Evolutionary conservation across 371 early-diverging fungal genomes (phyloP).

Genomic region (Caulochytrium protostelioides): DNA sequence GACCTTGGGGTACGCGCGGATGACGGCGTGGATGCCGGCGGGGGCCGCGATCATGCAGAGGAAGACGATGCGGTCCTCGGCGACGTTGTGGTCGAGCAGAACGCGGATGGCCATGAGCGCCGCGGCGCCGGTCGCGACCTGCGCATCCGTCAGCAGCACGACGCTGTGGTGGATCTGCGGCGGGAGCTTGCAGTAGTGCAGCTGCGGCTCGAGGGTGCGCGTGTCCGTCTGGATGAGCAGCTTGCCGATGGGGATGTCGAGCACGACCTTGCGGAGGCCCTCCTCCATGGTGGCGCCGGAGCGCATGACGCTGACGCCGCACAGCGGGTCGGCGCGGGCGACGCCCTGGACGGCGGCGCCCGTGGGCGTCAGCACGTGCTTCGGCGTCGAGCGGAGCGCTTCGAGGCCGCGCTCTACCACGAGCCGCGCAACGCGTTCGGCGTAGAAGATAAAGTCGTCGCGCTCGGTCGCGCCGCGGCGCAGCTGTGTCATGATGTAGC

Average conservation of each 20-base stretch:
- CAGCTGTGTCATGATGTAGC: too few relatives aligned
- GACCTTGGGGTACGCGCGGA: constrained; percentile 59
- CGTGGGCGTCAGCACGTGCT: constrained; percentile 40
- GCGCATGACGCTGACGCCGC: constrained; percentile 67
- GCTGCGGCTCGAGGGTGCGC: constrained; percentile 52
- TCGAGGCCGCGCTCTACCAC: constrained; percentile 54
- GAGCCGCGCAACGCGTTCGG: constrained; percentile 59
- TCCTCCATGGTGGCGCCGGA: constrained; percentile 76
- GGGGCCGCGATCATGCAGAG: constrained; percentile 52
- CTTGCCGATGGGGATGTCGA: constrained; percentile 61
- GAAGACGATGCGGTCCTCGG: constrained; percentile 62
- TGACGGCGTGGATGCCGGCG: constrained; percentile 44
- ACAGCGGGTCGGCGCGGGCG: constrained; percentile 20
- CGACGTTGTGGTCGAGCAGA: constrained; percentile 63
- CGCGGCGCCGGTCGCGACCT: constrained; percentile 42
- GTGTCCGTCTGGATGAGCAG: constrained; percentile 67
- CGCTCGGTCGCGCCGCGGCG: constrained; percentile 24
- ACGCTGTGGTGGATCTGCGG: constrained; percentile 28
- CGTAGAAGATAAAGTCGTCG: constrained; percentile 72
- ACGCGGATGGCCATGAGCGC: constrained; percentile 83
- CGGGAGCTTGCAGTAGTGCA: constrained; percentile 59
- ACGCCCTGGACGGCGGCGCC: constrained; percentile 34
- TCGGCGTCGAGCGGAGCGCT: constrained; percentile 29
- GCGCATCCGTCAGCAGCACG: constrained; percentile 38
- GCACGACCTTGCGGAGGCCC: constrained; percentile 52